Evolutionary conservation across 2,329 filamentous ascomycete genomes (phyloP), one percentile per base, ranked within the genome.

Genomic region (Dichotomopilus funicola): DNA sequence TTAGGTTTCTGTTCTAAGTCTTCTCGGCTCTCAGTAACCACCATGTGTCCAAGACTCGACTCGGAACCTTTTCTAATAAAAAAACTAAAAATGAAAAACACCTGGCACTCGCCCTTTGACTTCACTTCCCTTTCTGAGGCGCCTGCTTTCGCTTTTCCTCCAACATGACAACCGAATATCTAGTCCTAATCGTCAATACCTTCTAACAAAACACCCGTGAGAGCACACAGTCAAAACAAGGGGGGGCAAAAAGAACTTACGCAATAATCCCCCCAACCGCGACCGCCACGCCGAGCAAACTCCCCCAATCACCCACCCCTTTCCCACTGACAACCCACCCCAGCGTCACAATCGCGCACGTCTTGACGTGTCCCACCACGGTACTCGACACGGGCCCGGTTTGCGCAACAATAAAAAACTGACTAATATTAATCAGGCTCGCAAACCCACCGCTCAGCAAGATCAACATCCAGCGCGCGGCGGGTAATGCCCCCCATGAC

Each of bases 361-460:
- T 86, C 70, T 86, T 86, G 38, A 84, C 71, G 63, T 86, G 82
- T 0, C 82, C 83, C 12, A 86, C 81, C 0, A 87, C 81, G 0
- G 83, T 85, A 62, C 81, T 85, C 6, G 81, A 82, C 4, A 86
- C 82, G 0, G 83, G 79, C 0, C 83, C 82, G 0, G 79, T 80
- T 66, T 82, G 77, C 2, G 79, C 81, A 44, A 83, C 77, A 58
- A 85, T 82, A 67, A 82, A 85, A 60, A 83, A 82, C 65, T 80
- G 80, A 10, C 78, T 82, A 65, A 85, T 76, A 66, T 87, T 87
- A 70, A 87, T 85, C 53, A 86, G 70, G 40, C 79, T 79, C 8
- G 85, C 85, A 60, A 85, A 81, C 6, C 78, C 58, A 13, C 83
- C 84, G 55, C 82, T 86, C 71, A 84, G 73, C 34, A 77, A 49